Evolutionary conservation across 768 basidiomycete species (phyloP).

Genomic region (Crepidotus variabilis): DNA sequence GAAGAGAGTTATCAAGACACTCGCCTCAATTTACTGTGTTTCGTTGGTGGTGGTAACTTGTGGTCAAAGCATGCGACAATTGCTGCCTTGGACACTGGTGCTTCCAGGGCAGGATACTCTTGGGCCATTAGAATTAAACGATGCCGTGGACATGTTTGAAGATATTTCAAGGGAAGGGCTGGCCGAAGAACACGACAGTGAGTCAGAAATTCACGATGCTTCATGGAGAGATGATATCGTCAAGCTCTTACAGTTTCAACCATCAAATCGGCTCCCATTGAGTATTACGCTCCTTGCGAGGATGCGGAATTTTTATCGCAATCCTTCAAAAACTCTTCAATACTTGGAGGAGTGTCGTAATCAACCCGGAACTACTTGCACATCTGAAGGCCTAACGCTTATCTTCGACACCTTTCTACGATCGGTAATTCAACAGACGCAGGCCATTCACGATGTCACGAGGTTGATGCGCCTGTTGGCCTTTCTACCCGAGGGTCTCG

Average conservation of each 20-base stretch:
- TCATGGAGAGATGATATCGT: not conserved
- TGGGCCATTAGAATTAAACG: not conserved
- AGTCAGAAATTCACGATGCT: not conserved
- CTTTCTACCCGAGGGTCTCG: not conserved
- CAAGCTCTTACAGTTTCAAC: not conserved
- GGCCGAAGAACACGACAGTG: not conserved
- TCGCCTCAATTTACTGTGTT: not conserved
- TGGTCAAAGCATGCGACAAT: not conserved
- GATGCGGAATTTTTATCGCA: not conserved
- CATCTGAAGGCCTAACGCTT: not conserved
- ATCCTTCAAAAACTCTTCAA: not conserved
- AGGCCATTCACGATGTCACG: not conserved
- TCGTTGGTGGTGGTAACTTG: not conserved
- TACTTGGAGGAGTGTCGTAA: not conserved
- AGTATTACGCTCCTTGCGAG: not conserved
- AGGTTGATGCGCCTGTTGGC: not conserved
- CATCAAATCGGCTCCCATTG: not conserved
- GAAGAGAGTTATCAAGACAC: not conserved
- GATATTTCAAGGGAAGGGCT: not conserved
- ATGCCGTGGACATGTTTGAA: not conserved
- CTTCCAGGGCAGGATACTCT: not conserved
- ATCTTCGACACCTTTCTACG: not conserved
- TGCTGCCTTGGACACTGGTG: not conserved
- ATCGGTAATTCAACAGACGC: not conserved
- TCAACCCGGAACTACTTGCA: not conserved